Evolutionary conservation across 306 rosid genomes (phyloP), one percentile per base, ranked within the genome.

Genomic region (Pterocarpus macrocarpus): DNA sequence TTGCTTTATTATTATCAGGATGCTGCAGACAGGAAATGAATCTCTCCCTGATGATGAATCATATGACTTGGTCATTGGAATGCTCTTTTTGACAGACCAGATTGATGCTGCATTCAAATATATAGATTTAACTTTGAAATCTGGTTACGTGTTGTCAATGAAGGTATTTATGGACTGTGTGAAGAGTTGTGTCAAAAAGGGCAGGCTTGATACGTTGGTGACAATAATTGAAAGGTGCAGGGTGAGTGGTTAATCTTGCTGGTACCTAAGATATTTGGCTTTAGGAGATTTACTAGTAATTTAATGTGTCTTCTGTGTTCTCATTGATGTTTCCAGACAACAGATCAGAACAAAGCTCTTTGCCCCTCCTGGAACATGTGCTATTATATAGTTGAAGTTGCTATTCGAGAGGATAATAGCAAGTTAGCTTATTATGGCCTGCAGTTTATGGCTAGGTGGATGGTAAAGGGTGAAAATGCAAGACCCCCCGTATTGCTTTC

Each of bases 271-370:
- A 34, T 63, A 67, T 74, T 80, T 65, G 49, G 39, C 50, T 65
- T 28, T 15, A 28, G 13, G 56, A 41, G 47, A 65, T 55, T 79
- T 71, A 45, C 43, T 34, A 79, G 39, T 74, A 76, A 75, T 45
- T 74, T 83, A 1, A 72, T 72, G 50, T 58, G 59, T 63, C 55
- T 83, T 82, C 33, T 69, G 62, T 81, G 65, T 58, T 76, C 22
- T 45, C 73, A 44, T 72, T 84, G 81, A 64, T 82, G 71, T 81
- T 82, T 78, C 78, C 90, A 95, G 99, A 39, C 91, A 66, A 89
- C 90, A 90, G 97, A 85, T 45, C 90, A 93, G 81, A 96, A 96
- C 90, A 96, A 93, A 88, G 90, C 99, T 61, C 98, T 96, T 84
- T 92, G 97, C 85, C 99, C 99, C 2, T 9, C 93, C 2, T 92